Conservation (phyloP, 164 flowering plant genomes). For the Chimonanthus praecox region DNA sequence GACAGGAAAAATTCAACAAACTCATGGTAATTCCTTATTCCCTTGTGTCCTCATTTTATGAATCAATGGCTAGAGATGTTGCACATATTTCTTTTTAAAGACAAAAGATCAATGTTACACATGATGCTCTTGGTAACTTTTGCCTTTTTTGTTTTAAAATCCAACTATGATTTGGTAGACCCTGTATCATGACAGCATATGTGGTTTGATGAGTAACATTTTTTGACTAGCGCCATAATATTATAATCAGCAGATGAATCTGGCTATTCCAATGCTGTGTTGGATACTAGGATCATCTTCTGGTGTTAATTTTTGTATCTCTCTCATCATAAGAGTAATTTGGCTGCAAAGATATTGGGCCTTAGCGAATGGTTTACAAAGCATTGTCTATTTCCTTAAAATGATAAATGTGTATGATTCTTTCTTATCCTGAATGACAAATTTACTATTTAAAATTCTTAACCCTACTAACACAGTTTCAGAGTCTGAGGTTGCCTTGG, state of each 20-base stretch:
- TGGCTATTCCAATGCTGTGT: neutral
- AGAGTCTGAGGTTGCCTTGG: conserved; percentile 99
- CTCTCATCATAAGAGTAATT: neutral
- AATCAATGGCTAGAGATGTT: too few relatives aligned
- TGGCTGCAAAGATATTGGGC: neutral
- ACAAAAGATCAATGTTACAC: too few relatives aligned
- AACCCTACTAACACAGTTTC: conserved; percentile 72
- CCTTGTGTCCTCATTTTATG: neutral
- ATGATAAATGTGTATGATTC: neutral
- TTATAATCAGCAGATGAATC: too few relatives aligned
- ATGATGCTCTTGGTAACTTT: too few relatives aligned
- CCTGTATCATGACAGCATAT: too few relatives aligned
- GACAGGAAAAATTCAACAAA: conserved; percentile 93
- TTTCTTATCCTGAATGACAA: neutral
- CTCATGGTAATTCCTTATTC: conserved; percentile 77
- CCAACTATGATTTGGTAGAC: too few relatives aligned
- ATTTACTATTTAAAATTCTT: conserved; percentile 16
- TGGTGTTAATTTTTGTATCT: neutral
- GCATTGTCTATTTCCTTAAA: neutral
- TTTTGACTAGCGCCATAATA: too few relatives aligned
- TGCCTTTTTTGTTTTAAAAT: too few relatives aligned
- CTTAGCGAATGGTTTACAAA: neutral
- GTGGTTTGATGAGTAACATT: too few relatives aligned
- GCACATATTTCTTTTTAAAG: too few relatives aligned
- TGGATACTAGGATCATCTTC: neutral